These are phyloP conservation scores for Monosporascus ibericus DNA, from an alignment of 2,329 filamentous ascomycete species.

Conservation along the genomic window DNA sequence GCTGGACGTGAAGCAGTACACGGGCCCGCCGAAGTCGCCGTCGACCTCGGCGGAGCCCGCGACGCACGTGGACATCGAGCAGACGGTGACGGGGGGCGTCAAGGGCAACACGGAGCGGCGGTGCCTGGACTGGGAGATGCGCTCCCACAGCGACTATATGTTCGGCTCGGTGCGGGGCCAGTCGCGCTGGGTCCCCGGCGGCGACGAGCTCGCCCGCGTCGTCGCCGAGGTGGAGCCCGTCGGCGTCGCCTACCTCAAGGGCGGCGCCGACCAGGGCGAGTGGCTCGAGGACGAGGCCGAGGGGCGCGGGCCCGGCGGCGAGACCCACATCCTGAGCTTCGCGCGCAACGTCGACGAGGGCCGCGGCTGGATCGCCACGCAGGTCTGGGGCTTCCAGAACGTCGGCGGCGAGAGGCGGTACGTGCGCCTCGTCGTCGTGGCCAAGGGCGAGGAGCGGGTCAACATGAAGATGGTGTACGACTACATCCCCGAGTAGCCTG, in stretches of 20 bases:
- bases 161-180: constrained; percentile 67
- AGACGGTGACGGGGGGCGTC: constrained; percentile 65
- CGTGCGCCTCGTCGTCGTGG: constrained; percentile 46
- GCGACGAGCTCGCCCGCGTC: constrained; percentile 49
- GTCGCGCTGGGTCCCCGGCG: constrained; percentile 42
- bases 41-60: constrained; percentile 32
- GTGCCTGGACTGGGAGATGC: constrained; percentile 43
- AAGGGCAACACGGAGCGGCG: constrained; percentile 56
- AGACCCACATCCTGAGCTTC: constrained; percentile 58
- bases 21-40: constrained; percentile 35
- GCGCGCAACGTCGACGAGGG: constrained; percentile 44
- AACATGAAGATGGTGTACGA: constrained; percentile 53
- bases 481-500: constrained; percentile 26
- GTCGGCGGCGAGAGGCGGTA: constrained; percentile 48
- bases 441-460: constrained; percentile 37
- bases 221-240: constrained; percentile 54
- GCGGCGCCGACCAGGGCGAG: constrained; percentile 45
- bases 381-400: constrained; percentile 57
- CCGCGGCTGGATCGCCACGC: constrained; percentile 46
- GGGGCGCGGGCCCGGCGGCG: constrained; percentile 48
- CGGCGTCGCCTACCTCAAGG: constrained; percentile 44
- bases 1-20: constrained; percentile 54
- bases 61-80: constrained; percentile 65
- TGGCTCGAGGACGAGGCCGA: constrained; percentile 53
- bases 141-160: constrained; percentile 69